Base-by-base conservation (phyloP, 108 stramenopile species). In the Parmales sp. region DNA sequence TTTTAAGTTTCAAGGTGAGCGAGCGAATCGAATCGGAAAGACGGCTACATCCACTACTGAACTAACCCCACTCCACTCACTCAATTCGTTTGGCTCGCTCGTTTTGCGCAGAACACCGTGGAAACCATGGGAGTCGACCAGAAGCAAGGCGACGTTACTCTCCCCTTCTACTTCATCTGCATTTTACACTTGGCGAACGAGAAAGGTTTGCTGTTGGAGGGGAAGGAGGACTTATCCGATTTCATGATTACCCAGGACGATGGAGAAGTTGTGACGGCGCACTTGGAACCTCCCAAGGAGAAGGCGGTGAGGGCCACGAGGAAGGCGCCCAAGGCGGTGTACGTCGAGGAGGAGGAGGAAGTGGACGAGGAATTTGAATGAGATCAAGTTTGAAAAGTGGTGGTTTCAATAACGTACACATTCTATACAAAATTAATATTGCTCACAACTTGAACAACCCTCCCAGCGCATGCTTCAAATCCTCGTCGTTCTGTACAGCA, bases 131-230 rank as follows among this genome's bases (percentile, higher is more conserved):
- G 86, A 67, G 45, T 51, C 7, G 68, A 67, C 3, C 82, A 92
- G 73, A 77, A 80, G 43, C 92, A 96, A 71, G 44, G 74, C 51
- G 92, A 92, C 64, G 98, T 90, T 1, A 92, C 94, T 7, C 71
- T 95, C 20, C 90, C 96, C 1, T 97, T 93, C 79, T 99, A 95
- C 80, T 99, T 99, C 63, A 97, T 97, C 68, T 95, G 93, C 67
- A 74, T 95, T 38, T 74, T 99, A 22, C 98, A 99, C 71, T 80
- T 99, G 45, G 94, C 94, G 37, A 99, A 99, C 69, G 98, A 99
- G 77, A 95, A 99, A 71, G 94, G 89, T 1, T 72, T 98, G 39
- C 72, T 77, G 51, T 71, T 98, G 0, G 89, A 90, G 49, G 82
- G 83, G 1, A 63, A 66, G 19, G 71, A 72, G 6, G 71, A 63